Evolutionary conservation across 2,329 filamentous ascomycete genomes (phyloP).

Genomic region (Cytospora chrysosperma): DNA sequence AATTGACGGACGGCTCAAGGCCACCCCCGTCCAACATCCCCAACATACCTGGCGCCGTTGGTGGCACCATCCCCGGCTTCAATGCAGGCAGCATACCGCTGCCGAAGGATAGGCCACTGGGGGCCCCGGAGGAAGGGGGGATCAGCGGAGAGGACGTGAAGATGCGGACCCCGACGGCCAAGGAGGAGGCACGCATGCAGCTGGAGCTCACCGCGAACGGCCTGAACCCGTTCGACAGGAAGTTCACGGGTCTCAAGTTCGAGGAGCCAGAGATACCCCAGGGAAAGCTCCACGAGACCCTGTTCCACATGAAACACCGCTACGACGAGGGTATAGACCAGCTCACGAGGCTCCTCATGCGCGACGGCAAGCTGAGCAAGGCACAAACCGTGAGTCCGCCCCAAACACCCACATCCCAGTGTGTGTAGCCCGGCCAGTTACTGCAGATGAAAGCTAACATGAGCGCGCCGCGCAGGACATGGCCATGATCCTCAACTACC

Average conservation of each 20-base stretch:
- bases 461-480: constrained; percentile 65
- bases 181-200: constrained; percentile 42
- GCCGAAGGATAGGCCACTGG: constrained; percentile 12
- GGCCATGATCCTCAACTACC: constrained; percentile 75
- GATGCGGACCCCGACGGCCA: constrained; percentile 36
- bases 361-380: constrained; percentile 81
- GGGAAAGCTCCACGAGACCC: constrained; percentile 41
- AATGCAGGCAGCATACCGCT: constrained; percentile 12
- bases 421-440: neutral
- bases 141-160: constrained; percentile 33
- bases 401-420: constrained; percentile 12
- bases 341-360: constrained; percentile 88
- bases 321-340: constrained; percentile 85
- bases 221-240: constrained; percentile 32
- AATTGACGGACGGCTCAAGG: constrained; percentile 31
- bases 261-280: constrained; percentile 67
- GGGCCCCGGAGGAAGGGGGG: neutral
- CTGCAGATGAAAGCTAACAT: constrained; percentile 18
- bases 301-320: constrained; percentile 69
- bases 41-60: constrained; percentile 7
- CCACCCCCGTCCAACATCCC: constrained; percentile 11
- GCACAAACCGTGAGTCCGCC: constrained; percentile 73
- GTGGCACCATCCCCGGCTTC: constrained; percentile 8
- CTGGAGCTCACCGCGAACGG: constrained; percentile 36
- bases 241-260: constrained; percentile 69